phyloP scores from a whole-genome alignment of 768 basidiomycete species.

The Leccinellum luteum region DNA sequence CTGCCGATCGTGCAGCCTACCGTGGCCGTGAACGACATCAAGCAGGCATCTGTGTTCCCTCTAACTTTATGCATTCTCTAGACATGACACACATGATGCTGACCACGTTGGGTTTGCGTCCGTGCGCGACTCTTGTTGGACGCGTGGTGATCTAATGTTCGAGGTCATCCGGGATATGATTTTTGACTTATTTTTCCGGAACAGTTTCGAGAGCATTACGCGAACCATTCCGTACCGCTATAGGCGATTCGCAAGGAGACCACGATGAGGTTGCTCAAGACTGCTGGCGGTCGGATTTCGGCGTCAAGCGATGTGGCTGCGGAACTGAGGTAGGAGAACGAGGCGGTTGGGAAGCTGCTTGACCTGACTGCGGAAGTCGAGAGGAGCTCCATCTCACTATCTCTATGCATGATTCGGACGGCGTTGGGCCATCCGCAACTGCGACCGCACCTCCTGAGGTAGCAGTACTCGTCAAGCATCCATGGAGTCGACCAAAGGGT shows the following conservation, averaged over 20 bases:
- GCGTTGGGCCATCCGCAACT: background rate
- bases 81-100: slow-evolving; percentile 99
- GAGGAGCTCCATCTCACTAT: slow-evolving; percentile 31
- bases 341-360: slow-evolving; percentile 33
- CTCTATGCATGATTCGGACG: slow-evolving; percentile 1
- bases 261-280: slow-evolving; percentile 40
- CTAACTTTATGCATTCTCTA: slow-evolving; percentile 96
- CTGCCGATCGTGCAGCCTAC: slow-evolving; percentile 93
- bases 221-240: slow-evolving; percentile 65
- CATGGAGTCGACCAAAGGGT: slow-evolving; percentile 20
- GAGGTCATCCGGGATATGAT: slow-evolving; percentile 78
- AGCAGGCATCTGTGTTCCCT: slow-evolving; percentile 96
- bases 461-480: slow-evolving; percentile 5
- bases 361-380: slow-evolving; percentile 36
- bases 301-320: slow-evolving; percentile 41
- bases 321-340: slow-evolving; percentile 14
- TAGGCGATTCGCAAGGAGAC: slow-evolving; percentile 38
- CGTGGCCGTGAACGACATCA: slow-evolving; percentile 75
- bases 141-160: slow-evolving; percentile 93
- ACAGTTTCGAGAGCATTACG: slow-evolving; percentile 79
- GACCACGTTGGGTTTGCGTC: slow-evolving; percentile 91
- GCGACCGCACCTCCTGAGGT: background rate
- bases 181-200: no score
- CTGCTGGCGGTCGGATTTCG: slow-evolving; percentile 45
- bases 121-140: slow-evolving; percentile 99